Evolutionary conservation across 2,329 filamentous ascomycete genomes (phyloP), one percentile per base, ranked within the genome.

Genomic region (Pseudopyrenochaeta lycopersici): DNA sequence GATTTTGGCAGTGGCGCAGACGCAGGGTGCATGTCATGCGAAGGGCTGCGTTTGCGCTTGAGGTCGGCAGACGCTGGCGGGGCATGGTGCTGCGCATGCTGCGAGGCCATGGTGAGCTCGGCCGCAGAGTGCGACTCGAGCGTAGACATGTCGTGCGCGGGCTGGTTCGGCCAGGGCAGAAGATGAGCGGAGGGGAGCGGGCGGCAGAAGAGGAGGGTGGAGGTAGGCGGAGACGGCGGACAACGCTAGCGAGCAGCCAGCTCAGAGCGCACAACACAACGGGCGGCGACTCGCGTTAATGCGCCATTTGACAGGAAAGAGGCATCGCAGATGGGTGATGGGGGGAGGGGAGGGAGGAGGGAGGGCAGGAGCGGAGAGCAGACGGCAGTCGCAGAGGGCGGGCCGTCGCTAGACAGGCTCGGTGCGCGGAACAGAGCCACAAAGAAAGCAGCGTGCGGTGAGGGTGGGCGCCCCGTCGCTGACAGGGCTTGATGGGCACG

Each of bases 11-110:
- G 64, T 32, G 76, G 75, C 54, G 69, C 70, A 51, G 72, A 56
- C 47, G 68, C 63, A 51, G 67, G 57, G 62, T 72, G 71, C 46
- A 71, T 60, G 23, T 76, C 73, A 57, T 75, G 66, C 61, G 74
- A 76, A 14, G 73, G 75, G 60, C 77, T 80, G 46, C 80, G 72
- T 64, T 82, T 82, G 61, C 80, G 77, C 75, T 82, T 82, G 56
- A 77, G 71, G 47, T 77, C 68, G 60, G 61, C 54, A 21, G 62
- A 61, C 18, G 61, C 46, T 14, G 54, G 42, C 42, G 58, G 58
- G 39, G 56, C 63, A 49, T 68, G 67, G 55, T 66, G 63, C 20
- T 58, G 41, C n/a, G 64, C 50, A 31, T 58, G 56, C 27, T 63
- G 49, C 21, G 63, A 59, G 38, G 59, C 54, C 66, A 71, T 70